phyloP scores from a whole-genome alignment of 768 basidiomycete genomes.

The Calocybe gangraenosa region DNA sequence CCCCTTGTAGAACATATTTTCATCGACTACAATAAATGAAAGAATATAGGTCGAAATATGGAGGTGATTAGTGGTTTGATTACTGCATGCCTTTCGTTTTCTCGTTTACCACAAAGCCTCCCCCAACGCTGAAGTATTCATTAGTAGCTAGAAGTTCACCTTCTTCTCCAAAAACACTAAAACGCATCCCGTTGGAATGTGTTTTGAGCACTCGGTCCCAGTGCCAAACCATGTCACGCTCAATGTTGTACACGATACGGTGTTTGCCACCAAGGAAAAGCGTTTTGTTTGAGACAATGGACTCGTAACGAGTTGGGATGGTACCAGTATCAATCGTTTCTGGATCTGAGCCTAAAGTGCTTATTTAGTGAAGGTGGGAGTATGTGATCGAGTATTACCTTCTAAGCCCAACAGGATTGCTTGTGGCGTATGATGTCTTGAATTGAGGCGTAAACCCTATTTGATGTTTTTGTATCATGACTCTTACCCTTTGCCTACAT shows the following conservation, averaged over 20 bases:
- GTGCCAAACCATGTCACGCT: slow-evolving; percentile 90
- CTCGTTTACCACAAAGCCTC: slow-evolving; percentile 93
- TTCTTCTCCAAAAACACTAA: slow-evolving; percentile 75
- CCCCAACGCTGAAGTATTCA: slow-evolving; percentile 92
- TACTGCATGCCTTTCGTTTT: slow-evolving; percentile 70
- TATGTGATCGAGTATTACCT: slow-evolving; percentile 30
- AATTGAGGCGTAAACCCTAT: neutral
- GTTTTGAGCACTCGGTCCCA: slow-evolving; percentile 88
- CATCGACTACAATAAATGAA: slow-evolving; percentile 54
- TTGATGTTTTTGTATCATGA: neutral
- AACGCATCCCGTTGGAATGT: slow-evolving; percentile 92
- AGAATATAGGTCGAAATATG: neutral
- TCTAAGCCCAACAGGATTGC: slow-evolving; percentile 81
- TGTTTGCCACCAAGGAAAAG: slow-evolving; percentile 72
- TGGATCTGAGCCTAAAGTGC: slow-evolving; percentile 66
- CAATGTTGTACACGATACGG: slow-evolving; percentile 81
- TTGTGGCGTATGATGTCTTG: slow-evolving; percentile 78
- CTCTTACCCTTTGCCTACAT: slow-evolving; percentile 70
- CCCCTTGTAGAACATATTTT: slow-evolving; percentile 93
- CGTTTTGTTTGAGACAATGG: slow-evolving; percentile 60
- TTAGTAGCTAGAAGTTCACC: slow-evolving; percentile 91
- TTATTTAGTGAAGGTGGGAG: neutral
- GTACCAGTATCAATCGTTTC: slow-evolving; percentile 91
- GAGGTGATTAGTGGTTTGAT: neutral
- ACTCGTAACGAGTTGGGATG: slow-evolving; percentile 69